Percentiles rank a stretch among this genome's conserved stretches.
These are phyloP conservation scores for Prunus mira DNA, from an alignment of 306 rosid genomes.

Conservation along the genomic window DNA sequence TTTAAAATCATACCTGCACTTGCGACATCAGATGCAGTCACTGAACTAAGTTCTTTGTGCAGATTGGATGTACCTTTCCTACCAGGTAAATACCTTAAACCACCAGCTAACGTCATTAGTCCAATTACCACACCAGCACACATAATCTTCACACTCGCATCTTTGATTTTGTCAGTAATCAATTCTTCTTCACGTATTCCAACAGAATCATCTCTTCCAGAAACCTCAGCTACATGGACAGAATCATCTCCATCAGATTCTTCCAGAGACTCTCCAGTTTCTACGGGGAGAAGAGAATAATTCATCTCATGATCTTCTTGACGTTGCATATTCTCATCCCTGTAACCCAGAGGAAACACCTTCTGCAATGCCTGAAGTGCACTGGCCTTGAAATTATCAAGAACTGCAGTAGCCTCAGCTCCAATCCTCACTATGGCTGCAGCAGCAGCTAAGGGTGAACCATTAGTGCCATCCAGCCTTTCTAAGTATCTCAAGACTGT, in stretches of 20 bases:
- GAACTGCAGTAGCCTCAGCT: constrained; percentile 93
- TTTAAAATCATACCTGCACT: constrained; percentile 51
- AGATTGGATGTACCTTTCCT: constrained; percentile 40
- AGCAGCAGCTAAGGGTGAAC: constrained; percentile 95
- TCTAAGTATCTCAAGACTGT: constrained; percentile 81
- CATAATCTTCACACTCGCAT: constrained; percentile 74
- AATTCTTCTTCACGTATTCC: constrained; percentile 40
- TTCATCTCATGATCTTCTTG: constrained; percentile 44
- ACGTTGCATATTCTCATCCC: constrained; percentile 35
- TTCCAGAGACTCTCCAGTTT: constrained; percentile 41
- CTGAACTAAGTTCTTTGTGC: constrained; percentile 42
- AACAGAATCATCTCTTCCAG: constrained; percentile 40
- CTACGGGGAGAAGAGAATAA: constrained; percentile 37
- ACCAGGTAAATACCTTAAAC: constrained; percentile 64
- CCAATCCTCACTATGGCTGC: constrained; percentile 94
- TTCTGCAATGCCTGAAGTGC: constrained; percentile 75
- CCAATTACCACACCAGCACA: constrained; percentile 90
- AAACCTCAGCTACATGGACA: constrained; percentile 33
- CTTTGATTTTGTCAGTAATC: constrained; percentile 64
- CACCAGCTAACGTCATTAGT: constrained; percentile 68
- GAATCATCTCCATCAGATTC: constrained; percentile 38
- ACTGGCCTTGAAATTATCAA: constrained; percentile 78
- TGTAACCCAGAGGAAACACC: constrained; percentile 71
- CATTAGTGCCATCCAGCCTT: constrained; percentile 70
- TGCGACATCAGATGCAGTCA: constrained; percentile 42